A percentile compares a stretch with the other conserved stretches of the same genome.
Conservation (phyloP, 257 asterid species). For the Apocynum venetum region DNA sequence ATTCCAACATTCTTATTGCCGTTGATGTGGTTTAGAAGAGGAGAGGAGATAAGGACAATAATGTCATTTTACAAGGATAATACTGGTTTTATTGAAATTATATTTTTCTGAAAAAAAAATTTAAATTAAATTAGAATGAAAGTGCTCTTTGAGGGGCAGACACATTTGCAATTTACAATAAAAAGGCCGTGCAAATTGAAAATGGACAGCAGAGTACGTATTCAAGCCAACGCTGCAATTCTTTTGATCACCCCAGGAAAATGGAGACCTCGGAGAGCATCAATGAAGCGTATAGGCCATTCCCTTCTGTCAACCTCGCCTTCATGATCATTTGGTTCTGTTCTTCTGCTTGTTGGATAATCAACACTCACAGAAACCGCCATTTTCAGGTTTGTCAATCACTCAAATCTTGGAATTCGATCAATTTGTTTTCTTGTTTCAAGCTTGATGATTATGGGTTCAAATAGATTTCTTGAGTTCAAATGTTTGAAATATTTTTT, state of each 20-base stretch:
- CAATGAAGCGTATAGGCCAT: slow-evolving; percentile 48
- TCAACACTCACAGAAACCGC: slow-evolving; percentile 64
- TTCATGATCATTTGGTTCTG: slow-evolving; percentile 56
- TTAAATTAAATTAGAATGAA: background rate
- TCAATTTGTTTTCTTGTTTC: background rate
- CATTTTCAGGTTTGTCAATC: slow-evolving; percentile 56
- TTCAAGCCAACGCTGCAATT: background rate
- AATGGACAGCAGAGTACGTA: background rate
- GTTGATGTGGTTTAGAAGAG: no score
- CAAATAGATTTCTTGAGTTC: background rate
- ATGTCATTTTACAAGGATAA: background rate
- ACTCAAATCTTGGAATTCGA: background rate
- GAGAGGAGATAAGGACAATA: background rate
- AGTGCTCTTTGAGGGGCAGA: background rate
- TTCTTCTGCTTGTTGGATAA: slow-evolving; percentile 67
- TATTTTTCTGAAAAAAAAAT: no score
- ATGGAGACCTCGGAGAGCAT: slow-evolving; percentile 39
- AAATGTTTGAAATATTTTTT: background rate
- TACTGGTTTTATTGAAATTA: background rate
- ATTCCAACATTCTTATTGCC: no score
- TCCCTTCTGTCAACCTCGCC: slow-evolving; percentile 53
- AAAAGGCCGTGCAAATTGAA: background rate
- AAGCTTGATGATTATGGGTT: background rate
- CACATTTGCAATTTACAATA: background rate
- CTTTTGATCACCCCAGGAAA: background rate